Base-by-base conservation (phyloP, 78 protist genomes). In the Cyanophora paradoxa region DNA sequence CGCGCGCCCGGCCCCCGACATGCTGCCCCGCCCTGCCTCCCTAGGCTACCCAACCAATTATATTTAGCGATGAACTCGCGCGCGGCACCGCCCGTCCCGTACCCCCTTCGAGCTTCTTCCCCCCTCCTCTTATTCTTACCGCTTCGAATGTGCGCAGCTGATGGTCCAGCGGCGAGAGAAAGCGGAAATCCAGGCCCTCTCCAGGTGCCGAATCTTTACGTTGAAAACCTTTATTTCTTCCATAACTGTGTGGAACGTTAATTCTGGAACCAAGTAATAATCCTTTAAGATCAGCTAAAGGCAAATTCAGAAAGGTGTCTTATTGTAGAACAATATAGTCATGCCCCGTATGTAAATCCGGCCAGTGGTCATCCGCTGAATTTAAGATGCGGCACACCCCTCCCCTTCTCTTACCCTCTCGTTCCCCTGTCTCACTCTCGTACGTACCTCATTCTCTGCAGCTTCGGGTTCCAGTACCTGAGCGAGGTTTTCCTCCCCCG, bases 381-480 rank as follows among this genome's bases (percentile, higher is more conserved):
- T n/a, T n/a, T n/a, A n/a, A n/a, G n/a, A 48, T 48, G 56, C 56
- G 16, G 16, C 56, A 13, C 56, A 19, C 56, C 56, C 17, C 14
- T 13, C 66, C 3, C 36, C 7, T 34, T 6, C 66, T 3, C 17
- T 31, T 31, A 52, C 36, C 3, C 39, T n/a, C 31, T 42, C 56
- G 26, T 41, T 5, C 13, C 41, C 34, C 28, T 20, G 34, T 66
- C 11, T 11, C 59, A 6, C 3, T 52, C 26, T 24, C 26, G 26
- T 4, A 5, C 59, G 10, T 6, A 13, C 46, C 46, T 41, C 78
- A 82, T 86, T 19, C 79, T 86, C 70, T 46, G 66, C 30, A 52
- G 37, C 34, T 81, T 81, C 61, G 90, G 90, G 70, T 86, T 86
- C 63, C 85, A 80, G 62, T 86, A 75, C 48, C 68, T 86, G 8